These are phyloP conservation scores for Isatis tinctoria DNA, from an alignment of 345 rosid genomes.

Conservation along the genomic window DNA sequence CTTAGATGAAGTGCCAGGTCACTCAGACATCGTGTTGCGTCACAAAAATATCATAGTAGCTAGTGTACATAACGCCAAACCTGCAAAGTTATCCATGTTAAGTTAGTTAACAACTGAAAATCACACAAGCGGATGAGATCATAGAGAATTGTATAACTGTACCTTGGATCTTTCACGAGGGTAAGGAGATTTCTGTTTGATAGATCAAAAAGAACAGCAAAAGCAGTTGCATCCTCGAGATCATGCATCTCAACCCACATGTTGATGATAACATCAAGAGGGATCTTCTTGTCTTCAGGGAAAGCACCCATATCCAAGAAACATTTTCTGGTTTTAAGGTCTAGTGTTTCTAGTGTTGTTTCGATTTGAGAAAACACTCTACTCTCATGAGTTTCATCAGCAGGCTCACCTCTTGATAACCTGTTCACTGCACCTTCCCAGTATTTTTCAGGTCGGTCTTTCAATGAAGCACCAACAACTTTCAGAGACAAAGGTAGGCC, in stretches of 20 bases:
- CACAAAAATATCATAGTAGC: conserved; percentile 67
- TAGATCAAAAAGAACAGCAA: conserved; percentile 66
- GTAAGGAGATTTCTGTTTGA: conserved; percentile 75
- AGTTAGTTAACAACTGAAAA: neutral
- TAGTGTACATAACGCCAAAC: conserved; percentile 57
- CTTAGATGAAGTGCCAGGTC: conserved; percentile 76
- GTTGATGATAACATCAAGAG: conserved; percentile 74
- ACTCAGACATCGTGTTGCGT: conserved; percentile 85
- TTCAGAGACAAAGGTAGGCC: conserved; percentile 92
- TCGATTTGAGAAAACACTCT: conserved; percentile 67
- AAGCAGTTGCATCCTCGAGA: conserved; percentile 65
- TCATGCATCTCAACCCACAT: conserved; percentile 76
- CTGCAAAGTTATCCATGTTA: conserved; percentile 35
- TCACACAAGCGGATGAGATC: neutral
- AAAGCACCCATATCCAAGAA: conserved; percentile 86
- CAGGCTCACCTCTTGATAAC: conserved; percentile 65
- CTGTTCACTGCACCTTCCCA: conserved; percentile 66
- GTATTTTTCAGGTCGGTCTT: conserved; percentile 52
- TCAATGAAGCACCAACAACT: conserved; percentile 79
- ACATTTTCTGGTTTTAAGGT: conserved; percentile 56
- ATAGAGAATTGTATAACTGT: neutral
- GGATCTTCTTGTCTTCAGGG: conserved; percentile 91
- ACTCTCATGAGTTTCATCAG: conserved; percentile 72
- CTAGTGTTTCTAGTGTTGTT: conserved; percentile 49
- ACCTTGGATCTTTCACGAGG: conserved; percentile 77